Evolutionary conservation across 768 basidiomycete genomes (phyloP), one percentile per base, ranked within the genome.

Genomic region (Cystoderma amianthinum): DNA sequence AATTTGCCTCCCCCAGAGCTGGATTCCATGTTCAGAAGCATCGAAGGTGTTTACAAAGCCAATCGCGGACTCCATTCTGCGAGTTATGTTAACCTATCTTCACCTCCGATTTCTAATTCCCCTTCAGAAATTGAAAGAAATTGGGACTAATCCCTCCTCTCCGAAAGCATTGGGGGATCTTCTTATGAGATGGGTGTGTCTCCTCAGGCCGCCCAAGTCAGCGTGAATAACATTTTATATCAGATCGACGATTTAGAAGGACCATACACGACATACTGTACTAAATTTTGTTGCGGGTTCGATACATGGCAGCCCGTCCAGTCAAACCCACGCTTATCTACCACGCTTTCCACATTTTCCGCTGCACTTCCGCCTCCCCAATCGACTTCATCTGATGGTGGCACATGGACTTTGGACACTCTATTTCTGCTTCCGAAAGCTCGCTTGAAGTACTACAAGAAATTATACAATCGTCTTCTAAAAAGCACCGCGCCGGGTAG

Each of bases 81-180:
- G 52, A 34, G 46, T 42, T n/a, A 50, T 39, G 21, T 41, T 43
- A 20, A 24, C 36, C 11, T 18, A 21, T 12, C 32, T 19, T 32
- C 41, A 18, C 23, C 19, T 28, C 11, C 40, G 39, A 15, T 35
- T 43, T 47, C 47, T 54, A 50, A 56, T 47, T 32, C 40, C 44
- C 43, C 22, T 36, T 15, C 60, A 96, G 94, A 88, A 87, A 79
- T 69, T 98, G 41, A 92, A 87, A 61, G 93, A 95, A 45, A 92
- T 98, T 47, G 94, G 92, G 15, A 78, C 86, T 13, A 89, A 84
- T 62, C 94, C 95, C 1, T 82, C 89, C 3, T 90, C 88, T 10
- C 92, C 94, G 4, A 96, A 93, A 56, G 91, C 85, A 10, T 71
- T 99, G 20, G 94, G 96, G 30, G 95, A 98, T 60, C 68, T 99